Base-by-base conservation (phyloP, 805 yeast genomes). In the Wickerhamiella australiensis region DNA sequence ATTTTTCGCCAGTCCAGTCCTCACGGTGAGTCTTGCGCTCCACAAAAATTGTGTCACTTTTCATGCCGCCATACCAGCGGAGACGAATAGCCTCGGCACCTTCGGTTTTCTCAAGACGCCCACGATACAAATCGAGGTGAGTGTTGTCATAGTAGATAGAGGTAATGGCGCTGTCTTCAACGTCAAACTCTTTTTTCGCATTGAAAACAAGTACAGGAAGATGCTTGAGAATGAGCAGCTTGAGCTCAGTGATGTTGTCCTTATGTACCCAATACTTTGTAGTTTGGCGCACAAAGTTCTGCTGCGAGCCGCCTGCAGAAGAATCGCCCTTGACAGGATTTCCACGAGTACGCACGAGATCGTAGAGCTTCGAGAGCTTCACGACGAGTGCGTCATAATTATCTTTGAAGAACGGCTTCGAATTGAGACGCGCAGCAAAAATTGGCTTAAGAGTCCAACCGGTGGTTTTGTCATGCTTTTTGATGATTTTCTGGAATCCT, bases 221-320 rank as follows among this genome's bases (percentile, higher is more conserved):
- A 69, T 92, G 97, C 68, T 92, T 90, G 63, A 92, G 74, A 55
- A 92, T 81, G 56, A 86, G 82, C 62, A 92, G 77, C 70, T 92
- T 92, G 65, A 92, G 76, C 70, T 92, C 97, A 13, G 97, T 92
- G 64, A 92, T 87, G 65, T 92, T 90, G 67, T 92, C 97, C 2
- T 96, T 96, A 62, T 92, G 98, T 27, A 92, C 97, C 99, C 99
- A 92, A 68, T 92, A 92, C 64, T 92, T 92, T 6, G 98, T 92
- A 18, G 98, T 92, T 68, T 92, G 98, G 68, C 98, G 82, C 42
- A 92, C 97, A 61, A 92, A 92, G 70, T 92, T 92, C 67, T 92
- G 98, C 73, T 88, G 96, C 40, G 82, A 75, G 41, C 98, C 98
- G 61, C 98, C 98, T n/a, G 98, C 96, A 4, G 96, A 65, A 3